Conservation (phyloP, 331 rosid genomes). For the Erythrophleum ivorense region DNA sequence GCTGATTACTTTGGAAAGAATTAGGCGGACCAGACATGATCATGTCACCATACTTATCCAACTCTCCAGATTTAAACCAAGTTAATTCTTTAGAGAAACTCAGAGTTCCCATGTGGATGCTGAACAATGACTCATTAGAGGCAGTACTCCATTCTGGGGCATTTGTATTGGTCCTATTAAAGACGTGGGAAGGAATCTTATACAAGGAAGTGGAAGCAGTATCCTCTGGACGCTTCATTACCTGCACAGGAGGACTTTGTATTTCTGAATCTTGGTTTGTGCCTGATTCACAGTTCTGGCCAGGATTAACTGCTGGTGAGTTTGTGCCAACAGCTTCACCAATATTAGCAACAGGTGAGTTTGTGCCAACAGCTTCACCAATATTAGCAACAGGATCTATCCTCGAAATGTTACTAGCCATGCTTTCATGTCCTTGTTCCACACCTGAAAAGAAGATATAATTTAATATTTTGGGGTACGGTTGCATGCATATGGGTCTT, state of each 20-base stretch:
- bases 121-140: constrained; percentile 86
- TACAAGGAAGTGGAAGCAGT: constrained; percentile 38
- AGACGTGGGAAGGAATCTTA: constrained; percentile 73
- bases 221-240: constrained; percentile 69
- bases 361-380: no score
- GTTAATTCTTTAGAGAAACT: constrained; percentile 75
- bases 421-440: constrained; percentile 24
- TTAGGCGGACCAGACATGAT: constrained; percentile 29
- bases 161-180: constrained; percentile 57
- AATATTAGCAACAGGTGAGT: no score
- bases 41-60: constrained; percentile 51
- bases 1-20: constrained; percentile 36
- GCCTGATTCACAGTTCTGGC: not conserved
- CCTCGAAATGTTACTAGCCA: not conserved
- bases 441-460: constrained; percentile 6
- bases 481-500: not conserved
- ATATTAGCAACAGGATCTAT: constrained; percentile 15
- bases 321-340: not conserved
- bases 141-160: constrained; percentile 80
- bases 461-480: not conserved
- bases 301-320: not conserved
- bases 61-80: constrained; percentile 68
- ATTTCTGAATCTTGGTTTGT: constrained; percentile 34
- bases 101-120: constrained; percentile 85
- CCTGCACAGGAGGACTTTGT: constrained; percentile 64